Percentiles rank a stretch among this genome's conserved stretches.
phyloP scores from a whole-genome alignment of 225 moss, liverwort and hornwort genomes.

The Polytrichum formosum region DNA sequence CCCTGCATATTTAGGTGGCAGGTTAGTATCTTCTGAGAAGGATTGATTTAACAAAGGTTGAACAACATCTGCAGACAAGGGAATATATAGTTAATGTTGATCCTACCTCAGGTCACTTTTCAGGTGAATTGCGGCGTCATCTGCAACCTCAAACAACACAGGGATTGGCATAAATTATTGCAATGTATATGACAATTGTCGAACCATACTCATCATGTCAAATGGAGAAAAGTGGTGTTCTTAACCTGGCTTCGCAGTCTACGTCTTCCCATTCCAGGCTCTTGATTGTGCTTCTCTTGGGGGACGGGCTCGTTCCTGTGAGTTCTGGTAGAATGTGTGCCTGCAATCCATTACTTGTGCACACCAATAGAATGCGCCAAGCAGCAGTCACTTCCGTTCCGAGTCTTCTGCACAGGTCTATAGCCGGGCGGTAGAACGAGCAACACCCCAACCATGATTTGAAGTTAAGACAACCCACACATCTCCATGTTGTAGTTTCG shows the following conservation, averaged over 20 bases:
- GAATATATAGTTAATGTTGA: too few species aligned
- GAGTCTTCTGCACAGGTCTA: constrained; percentile 9
- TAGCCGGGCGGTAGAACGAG: constrained; percentile 32
- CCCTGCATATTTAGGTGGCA: too few species aligned
- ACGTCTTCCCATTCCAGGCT: constrained; percentile 8
- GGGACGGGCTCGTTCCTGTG: neutral
- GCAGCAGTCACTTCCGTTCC: constrained; percentile 22
- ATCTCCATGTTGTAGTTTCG: constrained; percentile 28
- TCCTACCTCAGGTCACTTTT: neutral
- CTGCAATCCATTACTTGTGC: constrained; percentile 38
- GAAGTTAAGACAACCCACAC: constrained; percentile 29
- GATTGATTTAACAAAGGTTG: too few species aligned
- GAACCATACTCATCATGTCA: too few species aligned
- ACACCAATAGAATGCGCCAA: constrained; percentile 38
- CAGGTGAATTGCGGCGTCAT: neutral
- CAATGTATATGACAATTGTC: too few species aligned
- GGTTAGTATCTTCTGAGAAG: too few species aligned
- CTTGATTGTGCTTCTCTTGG: constrained; percentile 2
- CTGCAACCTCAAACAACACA: neutral
- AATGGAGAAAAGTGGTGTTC: too few species aligned
- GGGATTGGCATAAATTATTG: neutral
- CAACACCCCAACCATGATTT: constrained; percentile 30
- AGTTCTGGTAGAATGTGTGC: constrained; percentile 39
- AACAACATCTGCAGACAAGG: too few species aligned
- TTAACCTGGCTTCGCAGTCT: neutral